Conservation (phyloP, 2,329 filamentous ascomycete genomes). For the Basipetospora chlamydospora region DNA sequence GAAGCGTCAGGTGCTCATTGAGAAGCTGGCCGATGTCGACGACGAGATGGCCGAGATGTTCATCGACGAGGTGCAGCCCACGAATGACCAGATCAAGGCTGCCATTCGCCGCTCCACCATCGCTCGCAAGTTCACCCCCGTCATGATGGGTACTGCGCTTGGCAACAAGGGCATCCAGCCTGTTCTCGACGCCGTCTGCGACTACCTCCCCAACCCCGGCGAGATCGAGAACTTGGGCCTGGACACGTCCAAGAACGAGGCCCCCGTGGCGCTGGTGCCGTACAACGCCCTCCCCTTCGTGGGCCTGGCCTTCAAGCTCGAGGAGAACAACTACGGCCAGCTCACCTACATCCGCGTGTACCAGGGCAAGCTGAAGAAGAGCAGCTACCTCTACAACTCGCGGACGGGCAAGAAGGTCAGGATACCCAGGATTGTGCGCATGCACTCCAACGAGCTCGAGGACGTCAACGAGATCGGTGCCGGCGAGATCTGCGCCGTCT, state of each 20-base stretch:
- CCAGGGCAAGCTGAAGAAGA: slow-evolving; percentile 81
- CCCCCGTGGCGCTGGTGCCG: slow-evolving; percentile 72
- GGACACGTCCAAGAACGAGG: slow-evolving; percentile 66
- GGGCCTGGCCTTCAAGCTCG: slow-evolving; percentile 93
- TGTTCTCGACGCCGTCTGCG: slow-evolving; percentile 91
- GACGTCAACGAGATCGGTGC: slow-evolving; percentile 85
- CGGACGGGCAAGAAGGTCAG: slow-evolving; percentile 92
- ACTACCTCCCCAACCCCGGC: slow-evolving; percentile 84
- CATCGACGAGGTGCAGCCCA: slow-evolving; percentile 73
- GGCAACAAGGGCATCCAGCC: slow-evolving; percentile 92
- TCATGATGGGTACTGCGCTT: slow-evolving; percentile 90
- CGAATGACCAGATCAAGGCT: slow-evolving; percentile 69
- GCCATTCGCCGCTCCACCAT: slow-evolving; percentile 90
- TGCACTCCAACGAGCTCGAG: slow-evolving; percentile 99
- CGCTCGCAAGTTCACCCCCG: slow-evolving; percentile 75
- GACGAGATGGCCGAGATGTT: slow-evolving; percentile 95
- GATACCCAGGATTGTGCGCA: slow-evolving; percentile 91
- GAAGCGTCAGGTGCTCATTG: slow-evolving; percentile 74
- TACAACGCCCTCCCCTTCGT: slow-evolving; percentile 92
- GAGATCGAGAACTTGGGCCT: slow-evolving; percentile 83
- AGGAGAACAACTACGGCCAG: slow-evolving; percentile 97
- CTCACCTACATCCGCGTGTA: slow-evolving; percentile 98
- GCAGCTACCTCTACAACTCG: slow-evolving; percentile 83
- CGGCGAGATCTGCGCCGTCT: slow-evolving; percentile 96
- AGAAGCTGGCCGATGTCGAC: slow-evolving; percentile 92